A percentile compares a stretch with the other conserved stretches of the same genome.
Conservation (phyloP, 352 stramenopile species). For the Phytophthora rubi region DNA sequence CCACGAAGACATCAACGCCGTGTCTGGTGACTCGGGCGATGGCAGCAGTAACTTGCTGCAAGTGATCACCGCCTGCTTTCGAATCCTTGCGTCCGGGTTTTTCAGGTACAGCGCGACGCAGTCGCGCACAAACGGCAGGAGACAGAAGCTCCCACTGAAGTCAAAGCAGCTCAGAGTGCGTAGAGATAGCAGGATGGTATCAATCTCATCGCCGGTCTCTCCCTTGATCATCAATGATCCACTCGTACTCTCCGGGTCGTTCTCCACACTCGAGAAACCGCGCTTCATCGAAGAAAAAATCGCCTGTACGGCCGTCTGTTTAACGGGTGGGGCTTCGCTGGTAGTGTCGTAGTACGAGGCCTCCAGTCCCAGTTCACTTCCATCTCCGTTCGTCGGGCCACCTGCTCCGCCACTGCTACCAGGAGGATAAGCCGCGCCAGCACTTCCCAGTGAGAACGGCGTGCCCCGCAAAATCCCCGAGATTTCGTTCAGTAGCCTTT, state of each 20-base stretch:
- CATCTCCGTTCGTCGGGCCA: slow-evolving; percentile 20
- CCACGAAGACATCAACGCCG: slow-evolving; percentile 48
- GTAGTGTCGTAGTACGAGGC: slow-evolving; percentile 35
- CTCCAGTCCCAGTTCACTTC: slow-evolving; percentile 32
- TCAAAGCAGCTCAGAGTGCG: slow-evolving; percentile 94
- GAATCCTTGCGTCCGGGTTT: slow-evolving; percentile 89
- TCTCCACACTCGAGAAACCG: slow-evolving; percentile 47
- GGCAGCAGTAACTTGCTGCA: slow-evolving; percentile 80
- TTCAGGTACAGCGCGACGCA: slow-evolving; percentile 93
- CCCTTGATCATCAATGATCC: slow-evolving; percentile 68
- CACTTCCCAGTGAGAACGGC: slow-evolving; percentile 57
- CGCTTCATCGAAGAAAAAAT: slow-evolving; percentile 79
- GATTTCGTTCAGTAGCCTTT: slow-evolving; percentile 96
- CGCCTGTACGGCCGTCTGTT: slow-evolving; percentile 69
- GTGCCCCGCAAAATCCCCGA: slow-evolving; percentile 93
- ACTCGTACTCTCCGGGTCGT: slow-evolving; percentile 28
- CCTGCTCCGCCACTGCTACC: slow-evolving; percentile 12
- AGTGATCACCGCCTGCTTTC: slow-evolving; percentile 90
- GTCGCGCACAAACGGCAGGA: slow-evolving; percentile 96
- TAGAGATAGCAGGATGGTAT: slow-evolving; percentile 91
- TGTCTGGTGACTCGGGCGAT: slow-evolving; percentile 31
- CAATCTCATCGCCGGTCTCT: slow-evolving; percentile 78
- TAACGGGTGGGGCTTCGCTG: slow-evolving; percentile 37
- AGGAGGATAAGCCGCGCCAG: slow-evolving; percentile 18
- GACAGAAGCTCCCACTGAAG: slow-evolving; percentile 91